Evolutionary conservation across 768 basidiomycete species (phyloP), one percentile per base, ranked within the genome.

Genomic region (Coprinellus micaceus): DNA sequence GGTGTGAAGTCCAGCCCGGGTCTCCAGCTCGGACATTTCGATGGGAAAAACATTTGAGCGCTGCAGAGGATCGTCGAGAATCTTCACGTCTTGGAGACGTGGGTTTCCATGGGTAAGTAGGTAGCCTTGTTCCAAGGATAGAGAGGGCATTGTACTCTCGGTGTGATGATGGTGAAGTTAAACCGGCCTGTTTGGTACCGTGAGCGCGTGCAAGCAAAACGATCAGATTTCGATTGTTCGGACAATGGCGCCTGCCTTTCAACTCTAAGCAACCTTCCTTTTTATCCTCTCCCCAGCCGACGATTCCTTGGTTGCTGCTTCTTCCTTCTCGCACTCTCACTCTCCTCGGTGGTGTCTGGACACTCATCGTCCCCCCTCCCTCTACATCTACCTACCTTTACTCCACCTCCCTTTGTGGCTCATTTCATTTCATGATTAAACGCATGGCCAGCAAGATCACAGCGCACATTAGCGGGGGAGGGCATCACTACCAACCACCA

Each of bases 361-460:
- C 52, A 22, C 46, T 33, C 45, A 47, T 26, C 26, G 19, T 48
- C 58, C 52, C 39, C 39, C 33, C 53, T 46, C 64, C 60, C 40
- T 33, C 33, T 33, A 33, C 33, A 33, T 33, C 33, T 33, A n/a
- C 33, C 13, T 33, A 6, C 13, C 33, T 33, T 33, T 43, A 28
- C 37, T 57, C 53, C 60, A 59, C 69, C 9, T 48, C n/a, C n/a
- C n/a, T n/a, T n/a, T n/a, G n/a, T n/a, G n/a, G n/a, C n/a, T n/a
- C 26, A 3, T 30, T 21, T 11, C 47, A 30, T 51, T 51, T 69
- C 64, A 77, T 78, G 72, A 72, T 82, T 53, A 79, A 74, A 69
- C 72, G 77, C 65, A 81, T 82, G 80, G 74, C 80, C 19, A 75
- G 77, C 59, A 80, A 73, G 67, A 64, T 81, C 40, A 72, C 74